phyloP scores from a whole-genome alignment of 2,329 filamentous ascomycete genomes.

The Trichoderma hamatum region DNA sequence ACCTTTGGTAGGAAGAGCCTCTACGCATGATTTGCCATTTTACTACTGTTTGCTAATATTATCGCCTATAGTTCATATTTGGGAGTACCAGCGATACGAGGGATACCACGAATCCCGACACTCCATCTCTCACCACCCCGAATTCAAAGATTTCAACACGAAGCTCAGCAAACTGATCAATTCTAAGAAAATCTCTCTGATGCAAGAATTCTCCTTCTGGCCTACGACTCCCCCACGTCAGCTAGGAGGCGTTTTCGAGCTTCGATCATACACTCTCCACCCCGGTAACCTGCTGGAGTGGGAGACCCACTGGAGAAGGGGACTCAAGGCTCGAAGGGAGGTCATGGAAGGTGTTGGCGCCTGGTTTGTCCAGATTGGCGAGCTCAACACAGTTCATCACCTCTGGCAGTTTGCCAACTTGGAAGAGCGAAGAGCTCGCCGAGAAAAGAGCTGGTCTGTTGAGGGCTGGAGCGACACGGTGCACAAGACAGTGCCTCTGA shows the following conservation, averaged over 20 bases:
- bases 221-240: conserved; percentile 88
- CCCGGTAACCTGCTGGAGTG: conserved; percentile 96
- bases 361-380: conserved; percentile 98
- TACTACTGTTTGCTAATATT: not conserved
- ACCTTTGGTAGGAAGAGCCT: conserved; percentile 73
- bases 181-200: conserved; percentile 84
- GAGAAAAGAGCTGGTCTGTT: conserved; percentile 93
- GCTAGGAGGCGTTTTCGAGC: conserved; percentile 90
- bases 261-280: conserved; percentile 94
- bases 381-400: conserved; percentile 96
- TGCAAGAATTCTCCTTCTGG: conserved; percentile 99
- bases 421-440: conserved; percentile 85
- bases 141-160: conserved; percentile 79
- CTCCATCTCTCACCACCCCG: conserved; percentile 79
- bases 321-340: conserved; percentile 85
- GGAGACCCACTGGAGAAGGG: conserved; percentile 97
- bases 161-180: conserved; percentile 85
- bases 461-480: conserved; percentile 97
- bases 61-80: conserved; percentile 79
- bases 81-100: conserved; percentile 97
- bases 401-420: conserved; percentile 98
- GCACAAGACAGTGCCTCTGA: conserved; percentile 96
- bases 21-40: not conserved
- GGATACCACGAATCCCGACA: conserved; percentile 93
- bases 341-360: conserved; percentile 98